These are phyloP conservation scores for Scolecobasidium constrictum DNA, from an alignment of 2,329 filamentous ascomycete genomes.

Conservation along the genomic window DNA sequence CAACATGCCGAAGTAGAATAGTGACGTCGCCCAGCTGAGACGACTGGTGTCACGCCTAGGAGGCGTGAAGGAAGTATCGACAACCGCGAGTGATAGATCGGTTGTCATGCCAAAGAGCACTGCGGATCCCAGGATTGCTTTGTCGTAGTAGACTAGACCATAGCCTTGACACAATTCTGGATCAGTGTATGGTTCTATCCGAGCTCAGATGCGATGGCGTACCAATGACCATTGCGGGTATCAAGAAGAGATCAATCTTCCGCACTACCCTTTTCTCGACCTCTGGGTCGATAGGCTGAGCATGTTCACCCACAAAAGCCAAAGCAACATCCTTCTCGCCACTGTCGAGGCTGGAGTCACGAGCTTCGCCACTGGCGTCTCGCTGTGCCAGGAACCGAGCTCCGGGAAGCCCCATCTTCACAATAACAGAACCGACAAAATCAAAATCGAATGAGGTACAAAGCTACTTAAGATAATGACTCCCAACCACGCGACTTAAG, in stretches of 20 bases:
- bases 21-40: conserved; percentile 64
- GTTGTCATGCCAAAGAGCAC: conserved; percentile 66
- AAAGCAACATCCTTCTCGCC: conserved; percentile 44
- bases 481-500: no score
- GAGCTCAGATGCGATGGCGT: no score
- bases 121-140: conserved; percentile 63
- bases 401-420: no score
- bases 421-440: no score
- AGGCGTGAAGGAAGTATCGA: conserved; percentile 39
- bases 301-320: conserved; percentile 47
- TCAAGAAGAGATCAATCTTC: conserved; percentile 57
- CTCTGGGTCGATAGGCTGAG: conserved; percentile 42
- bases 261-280: conserved; percentile 46
- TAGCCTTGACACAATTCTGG: conserved; percentile 38
- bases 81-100: conserved; percentile 50
- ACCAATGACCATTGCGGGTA: conserved; percentile 50
- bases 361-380: no score
- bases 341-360: neutral
- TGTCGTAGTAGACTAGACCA: conserved; percentile 61
- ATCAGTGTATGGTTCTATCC: no score
- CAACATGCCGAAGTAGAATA: conserved; percentile 75
- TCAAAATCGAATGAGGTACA: no score
- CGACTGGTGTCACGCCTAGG: conserved; percentile 53
- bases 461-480: no score
- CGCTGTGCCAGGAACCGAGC: no score